phyloP scores from a whole-genome alignment of 331 rosid species.

The Pyrus hybrid region DNA sequence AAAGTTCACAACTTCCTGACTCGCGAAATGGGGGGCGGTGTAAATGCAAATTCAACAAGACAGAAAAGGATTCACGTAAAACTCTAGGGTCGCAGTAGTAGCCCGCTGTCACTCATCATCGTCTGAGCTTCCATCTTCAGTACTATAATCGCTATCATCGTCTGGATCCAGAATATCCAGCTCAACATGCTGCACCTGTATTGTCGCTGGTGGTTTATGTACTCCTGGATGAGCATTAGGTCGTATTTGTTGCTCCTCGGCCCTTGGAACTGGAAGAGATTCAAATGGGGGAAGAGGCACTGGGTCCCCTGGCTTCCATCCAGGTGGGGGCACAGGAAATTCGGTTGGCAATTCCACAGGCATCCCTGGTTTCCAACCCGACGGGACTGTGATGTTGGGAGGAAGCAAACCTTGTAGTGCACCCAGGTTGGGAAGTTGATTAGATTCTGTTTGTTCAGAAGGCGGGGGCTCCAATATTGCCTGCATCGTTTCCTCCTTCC shows the following conservation, averaged over 20 bases:
- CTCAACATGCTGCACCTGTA: conserved; percentile 83
- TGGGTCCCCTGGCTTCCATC: conserved; percentile 97
- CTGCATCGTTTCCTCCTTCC: conserved; percentile 54
- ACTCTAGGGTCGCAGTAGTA: neutral
- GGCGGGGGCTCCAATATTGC: conserved; percentile 59
- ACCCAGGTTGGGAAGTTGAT: conserved; percentile 44
- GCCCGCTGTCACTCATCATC: conserved; percentile 51
- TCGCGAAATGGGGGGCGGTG: neutral
- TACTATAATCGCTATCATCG: conserved; percentile 76
- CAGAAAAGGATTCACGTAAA: neutral
- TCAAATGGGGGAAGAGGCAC: conserved; percentile 70
- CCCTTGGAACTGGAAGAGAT: conserved; percentile 54
- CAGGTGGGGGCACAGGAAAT: conserved; percentile 82
- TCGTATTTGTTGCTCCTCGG: conserved; percentile 50
- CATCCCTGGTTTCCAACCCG: conserved; percentile 97
- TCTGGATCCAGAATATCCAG: conserved; percentile 79
- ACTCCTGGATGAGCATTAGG: conserved; percentile 38
- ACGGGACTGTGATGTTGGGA: conserved; percentile 61
- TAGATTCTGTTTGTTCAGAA: conserved; percentile 28
- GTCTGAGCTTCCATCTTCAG: conserved; percentile 80
- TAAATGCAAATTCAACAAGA: neutral
- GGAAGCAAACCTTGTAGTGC: conserved; percentile 65
- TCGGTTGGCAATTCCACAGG: conserved; percentile 71
- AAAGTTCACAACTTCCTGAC: neutral
- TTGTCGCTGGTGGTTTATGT: conserved; percentile 57